Percentiles rank a stretch among this genome's conserved stretches.
Evolutionary conservation across 2,329 filamentous ascomycete genomes (phyloP).

Genomic region (Aspergillus sp.): DNA sequence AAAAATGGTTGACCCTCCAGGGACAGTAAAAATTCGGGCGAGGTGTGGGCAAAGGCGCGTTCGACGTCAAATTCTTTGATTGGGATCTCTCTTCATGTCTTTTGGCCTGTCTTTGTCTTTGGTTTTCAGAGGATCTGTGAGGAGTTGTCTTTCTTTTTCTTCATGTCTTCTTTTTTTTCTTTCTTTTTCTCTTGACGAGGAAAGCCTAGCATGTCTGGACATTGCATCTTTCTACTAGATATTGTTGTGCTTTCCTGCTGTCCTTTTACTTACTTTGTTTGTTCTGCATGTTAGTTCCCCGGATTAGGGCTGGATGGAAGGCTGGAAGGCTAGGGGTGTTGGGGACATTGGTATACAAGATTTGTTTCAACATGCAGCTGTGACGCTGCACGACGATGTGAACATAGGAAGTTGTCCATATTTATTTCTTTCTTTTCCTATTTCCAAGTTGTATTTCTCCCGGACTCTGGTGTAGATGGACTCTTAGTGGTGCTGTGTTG

Average conservation of each 20-base stretch:
- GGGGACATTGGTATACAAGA: slow-evolving; percentile 11
- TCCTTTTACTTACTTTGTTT: slow-evolving; percentile 20
- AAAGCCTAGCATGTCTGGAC: slow-evolving; percentile 16
- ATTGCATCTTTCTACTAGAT: slow-evolving; percentile 21
- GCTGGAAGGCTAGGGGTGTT: slow-evolving; percentile 18
- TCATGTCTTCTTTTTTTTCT: slow-evolving; percentile 8
- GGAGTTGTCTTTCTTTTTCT: slow-evolving; percentile 12
- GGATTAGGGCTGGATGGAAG: no score
- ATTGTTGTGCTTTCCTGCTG: slow-evolving; percentile 14
- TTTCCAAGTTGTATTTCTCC: slow-evolving; percentile 21
- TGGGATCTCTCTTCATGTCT: slow-evolving; percentile 14
- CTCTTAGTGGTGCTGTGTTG: no score
- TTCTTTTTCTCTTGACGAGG: slow-evolving; percentile 14
- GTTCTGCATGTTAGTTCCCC: not conserved
- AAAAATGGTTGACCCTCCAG: slow-evolving; percentile 12
- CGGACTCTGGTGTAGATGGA: slow-evolving; percentile 1
- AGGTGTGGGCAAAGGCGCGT: slow-evolving; percentile 8
- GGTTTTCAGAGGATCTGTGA: slow-evolving; percentile 4
- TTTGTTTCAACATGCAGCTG: no score
- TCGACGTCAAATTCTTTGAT: slow-evolving; percentile 12
- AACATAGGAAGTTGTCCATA: not conserved
- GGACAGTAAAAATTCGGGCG: slow-evolving; percentile 4
- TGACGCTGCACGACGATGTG: slow-evolving; percentile 7
- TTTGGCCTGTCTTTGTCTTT: slow-evolving; percentile 7
- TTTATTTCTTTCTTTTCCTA: slow-evolving; percentile 1